Conservation (phyloP, 2,329 filamentous ascomycete species). For the Xylariaceae sp. region DNA sequence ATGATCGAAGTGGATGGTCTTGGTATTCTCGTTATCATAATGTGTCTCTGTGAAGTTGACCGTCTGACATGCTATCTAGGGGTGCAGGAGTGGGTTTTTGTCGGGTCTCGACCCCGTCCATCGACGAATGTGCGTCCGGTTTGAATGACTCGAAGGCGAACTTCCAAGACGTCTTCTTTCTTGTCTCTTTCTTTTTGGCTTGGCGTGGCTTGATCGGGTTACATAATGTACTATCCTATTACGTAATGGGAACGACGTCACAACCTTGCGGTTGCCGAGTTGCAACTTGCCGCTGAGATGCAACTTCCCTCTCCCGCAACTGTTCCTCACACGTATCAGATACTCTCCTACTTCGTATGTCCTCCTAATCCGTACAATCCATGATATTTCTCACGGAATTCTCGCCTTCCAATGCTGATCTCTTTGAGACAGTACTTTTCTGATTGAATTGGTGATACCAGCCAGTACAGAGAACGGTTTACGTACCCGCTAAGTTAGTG, state of each 20-base stretch:
- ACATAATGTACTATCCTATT: neutral
- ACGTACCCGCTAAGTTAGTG: neutral
- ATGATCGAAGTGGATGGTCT: neutral
- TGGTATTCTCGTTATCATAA: constrained; percentile 10
- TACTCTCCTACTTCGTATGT: neutral
- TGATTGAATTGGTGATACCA: too few relatives aligned
- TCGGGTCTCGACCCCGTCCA: neutral
- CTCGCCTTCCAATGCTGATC: too few relatives aligned
- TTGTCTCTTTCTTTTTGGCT: neutral
- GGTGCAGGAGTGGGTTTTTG: neutral
- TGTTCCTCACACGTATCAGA: too few relatives aligned
- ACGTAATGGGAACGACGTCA: neutral
- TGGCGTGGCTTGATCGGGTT: neutral
- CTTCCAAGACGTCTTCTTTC: neutral
- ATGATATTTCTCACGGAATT: neutral
- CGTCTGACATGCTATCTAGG: neutral
- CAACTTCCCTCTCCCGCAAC: too few relatives aligned
- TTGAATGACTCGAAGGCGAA: neutral
- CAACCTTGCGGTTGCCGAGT: too few relatives aligned
- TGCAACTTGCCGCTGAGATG: too few relatives aligned
- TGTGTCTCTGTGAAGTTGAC: neutral
- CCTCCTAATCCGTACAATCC: too few relatives aligned
- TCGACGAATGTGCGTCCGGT: neutral
- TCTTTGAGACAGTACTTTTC: too few relatives aligned
- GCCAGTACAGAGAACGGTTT: too few relatives aligned